A percentile compares a stretch with the other conserved stretches of the same genome.
These are phyloP conservation scores for Amaranthus palmeri DNA, from an alignment of 148 eudicot species.

Conservation along the genomic window DNA sequence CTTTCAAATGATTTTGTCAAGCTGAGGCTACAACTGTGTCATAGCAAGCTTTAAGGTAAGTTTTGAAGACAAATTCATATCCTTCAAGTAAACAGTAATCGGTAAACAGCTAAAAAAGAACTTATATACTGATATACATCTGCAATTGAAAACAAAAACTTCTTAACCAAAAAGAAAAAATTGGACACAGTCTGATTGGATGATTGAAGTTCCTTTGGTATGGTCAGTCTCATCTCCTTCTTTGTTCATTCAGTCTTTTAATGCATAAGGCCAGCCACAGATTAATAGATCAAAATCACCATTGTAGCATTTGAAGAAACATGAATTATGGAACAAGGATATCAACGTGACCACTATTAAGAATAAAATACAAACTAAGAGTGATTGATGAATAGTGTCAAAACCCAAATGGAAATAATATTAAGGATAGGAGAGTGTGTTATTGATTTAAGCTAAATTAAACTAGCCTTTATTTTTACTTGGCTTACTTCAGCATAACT, in stretches of 20 bases:
- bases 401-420: neutral
- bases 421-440: no score
- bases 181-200: neutral
- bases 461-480: no score
- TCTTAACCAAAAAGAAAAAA: neutral
- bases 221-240: neutral
- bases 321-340: neutral
- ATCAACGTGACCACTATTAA: neutral
- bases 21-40: constrained; percentile 79
- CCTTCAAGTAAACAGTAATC: neutral
- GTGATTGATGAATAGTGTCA: neutral
- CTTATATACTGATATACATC: neutral
- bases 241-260: neutral
- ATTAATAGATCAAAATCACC: neutral
- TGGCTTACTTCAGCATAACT: no score
- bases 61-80: neutral
- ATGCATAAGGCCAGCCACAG: neutral
- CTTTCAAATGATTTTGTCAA: constrained; percentile 84
- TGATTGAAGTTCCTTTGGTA: neutral
- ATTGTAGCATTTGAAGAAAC: neutral
- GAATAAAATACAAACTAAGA: no score
- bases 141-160: neutral
- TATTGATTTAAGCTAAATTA: no score
- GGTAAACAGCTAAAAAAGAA: neutral
- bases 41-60: constrained; percentile 27